Percentiles rank a stretch among this genome's conserved stretches.
phyloP scores from a whole-genome alignment of 768 basidiomycete species.

The Tylopilus sp. region DNA sequence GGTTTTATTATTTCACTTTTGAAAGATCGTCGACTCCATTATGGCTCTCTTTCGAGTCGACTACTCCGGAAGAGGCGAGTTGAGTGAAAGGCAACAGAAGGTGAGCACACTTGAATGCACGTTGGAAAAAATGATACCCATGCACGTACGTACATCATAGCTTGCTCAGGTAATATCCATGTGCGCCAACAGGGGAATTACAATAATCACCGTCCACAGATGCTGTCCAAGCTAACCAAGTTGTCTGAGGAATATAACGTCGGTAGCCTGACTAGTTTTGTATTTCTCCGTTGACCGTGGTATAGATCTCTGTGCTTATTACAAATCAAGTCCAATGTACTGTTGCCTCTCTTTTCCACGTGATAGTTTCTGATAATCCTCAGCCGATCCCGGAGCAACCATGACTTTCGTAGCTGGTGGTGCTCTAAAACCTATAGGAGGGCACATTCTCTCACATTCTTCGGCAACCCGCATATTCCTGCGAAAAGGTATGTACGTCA shows the following conservation, averaged over 20 bases:
- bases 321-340: constrained; percentile 92
- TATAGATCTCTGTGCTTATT: constrained; percentile 76
- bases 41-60: constrained; percentile 97
- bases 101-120: constrained; percentile 30
- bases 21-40: constrained; percentile 89
- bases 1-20: constrained; percentile 6
- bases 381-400: constrained; percentile 92
- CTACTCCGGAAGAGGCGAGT: constrained; percentile 88
- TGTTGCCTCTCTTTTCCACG: not conserved
- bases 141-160: constrained; percentile 36
- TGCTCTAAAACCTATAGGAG: constrained; percentile 87
- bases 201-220: constrained; percentile 39
- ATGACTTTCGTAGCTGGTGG: constrained; percentile 96
- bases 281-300: constrained; percentile 3
- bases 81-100: constrained; percentile 93
- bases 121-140: constrained; percentile 6
- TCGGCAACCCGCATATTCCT: constrained; percentile 86
- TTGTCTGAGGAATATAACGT: constrained; percentile 92
- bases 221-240: constrained; percentile 89
- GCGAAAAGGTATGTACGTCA: constrained; percentile 62
- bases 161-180: constrained; percentile 66
- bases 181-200: not conserved
- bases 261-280: constrained; percentile 2
- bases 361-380: constrained; percentile 11
- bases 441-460: constrained; percentile 83